Conservation (phyloP, 345 rosid genomes). For the Camelina hispida region DNA sequence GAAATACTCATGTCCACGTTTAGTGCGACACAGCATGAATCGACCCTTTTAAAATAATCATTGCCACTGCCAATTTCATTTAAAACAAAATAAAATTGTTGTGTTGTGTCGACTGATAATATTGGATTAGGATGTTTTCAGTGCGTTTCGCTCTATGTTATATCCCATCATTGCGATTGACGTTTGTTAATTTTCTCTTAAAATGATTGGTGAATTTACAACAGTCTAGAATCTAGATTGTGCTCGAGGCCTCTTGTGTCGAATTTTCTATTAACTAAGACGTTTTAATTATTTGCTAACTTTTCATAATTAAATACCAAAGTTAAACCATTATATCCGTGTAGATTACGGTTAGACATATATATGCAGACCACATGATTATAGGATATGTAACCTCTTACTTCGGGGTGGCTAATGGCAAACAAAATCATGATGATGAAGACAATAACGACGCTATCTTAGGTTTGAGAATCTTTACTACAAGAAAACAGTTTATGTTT, state of each 20-base stretch:
- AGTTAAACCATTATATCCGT: neutral
- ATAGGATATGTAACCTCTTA: constrained; percentile 5
- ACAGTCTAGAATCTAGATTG: constrained; percentile 25
- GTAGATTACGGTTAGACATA: constrained; percentile 9
- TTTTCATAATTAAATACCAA: neutral
- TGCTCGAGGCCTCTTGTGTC: constrained; percentile 12
- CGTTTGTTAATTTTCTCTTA: constrained; percentile 13
- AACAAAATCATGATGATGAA: constrained; percentile 23
- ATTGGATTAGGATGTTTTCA: constrained; percentile 31
- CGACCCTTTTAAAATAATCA: constrained; percentile 23
- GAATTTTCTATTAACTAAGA: neutral
- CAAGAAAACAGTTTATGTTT: no score
- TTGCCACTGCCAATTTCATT: constrained; percentile 11
- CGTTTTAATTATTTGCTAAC: constrained; percentile 13
- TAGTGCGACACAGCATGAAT: constrained; percentile 50
- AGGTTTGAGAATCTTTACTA: no score
- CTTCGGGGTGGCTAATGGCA: neutral
- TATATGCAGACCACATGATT: neutral
- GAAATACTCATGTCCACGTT: constrained; percentile 50
- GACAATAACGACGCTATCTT: neutral
- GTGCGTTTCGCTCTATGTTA: constrained; percentile 26
- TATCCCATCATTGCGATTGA: constrained; percentile 35
- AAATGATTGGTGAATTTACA: constrained; percentile 32
- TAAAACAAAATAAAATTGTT: neutral
- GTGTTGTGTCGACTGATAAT: constrained; percentile 18